Evolutionary conservation across 768 basidiomycete genomes (phyloP).

Genomic region (Rhizopogon vesiculosus): DNA sequence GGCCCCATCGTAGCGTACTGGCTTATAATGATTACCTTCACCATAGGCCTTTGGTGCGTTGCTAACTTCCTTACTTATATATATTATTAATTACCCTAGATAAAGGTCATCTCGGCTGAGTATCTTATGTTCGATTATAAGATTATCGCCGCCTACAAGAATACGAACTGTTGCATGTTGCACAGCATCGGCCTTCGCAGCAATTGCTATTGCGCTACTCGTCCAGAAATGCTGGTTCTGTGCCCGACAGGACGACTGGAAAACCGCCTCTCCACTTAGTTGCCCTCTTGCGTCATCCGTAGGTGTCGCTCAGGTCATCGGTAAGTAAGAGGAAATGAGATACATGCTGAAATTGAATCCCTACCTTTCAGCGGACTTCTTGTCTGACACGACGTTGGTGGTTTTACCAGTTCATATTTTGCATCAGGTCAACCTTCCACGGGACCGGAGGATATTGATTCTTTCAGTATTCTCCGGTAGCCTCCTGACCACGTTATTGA

Average conservation of each 20-base stretch:
- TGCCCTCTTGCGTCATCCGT: conserved; percentile 3
- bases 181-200: background rate
- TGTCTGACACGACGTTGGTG: conserved; percentile 13
- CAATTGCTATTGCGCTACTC: conserved; percentile 2
- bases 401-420: conserved; percentile 7
- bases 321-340: background rate
- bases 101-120: conserved; percentile 5
- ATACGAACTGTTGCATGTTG: conserved; percentile 2
- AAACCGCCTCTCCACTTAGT: background rate
- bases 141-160: conserved; percentile 1
- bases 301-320: background rate
- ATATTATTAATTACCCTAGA: background rate
- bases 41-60: conserved; percentile 7
- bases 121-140: conserved; percentile 6
- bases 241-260: conserved; percentile 1
- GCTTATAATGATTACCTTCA: conserved; percentile 2
- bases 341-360: background rate
- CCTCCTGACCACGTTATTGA: conserved; percentile 5
- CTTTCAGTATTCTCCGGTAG: conserved; percentile 7
- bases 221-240: conserved; percentile 6
- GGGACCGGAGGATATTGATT: conserved; percentile 5
- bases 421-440: conserved; percentile 3
- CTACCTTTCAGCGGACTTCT: conserved; percentile 12
- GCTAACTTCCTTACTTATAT: background rate
- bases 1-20: conserved; percentile 6